phyloP scores from a whole-genome alignment of 257 asterid species.

The Solanum appendiculatum region DNA sequence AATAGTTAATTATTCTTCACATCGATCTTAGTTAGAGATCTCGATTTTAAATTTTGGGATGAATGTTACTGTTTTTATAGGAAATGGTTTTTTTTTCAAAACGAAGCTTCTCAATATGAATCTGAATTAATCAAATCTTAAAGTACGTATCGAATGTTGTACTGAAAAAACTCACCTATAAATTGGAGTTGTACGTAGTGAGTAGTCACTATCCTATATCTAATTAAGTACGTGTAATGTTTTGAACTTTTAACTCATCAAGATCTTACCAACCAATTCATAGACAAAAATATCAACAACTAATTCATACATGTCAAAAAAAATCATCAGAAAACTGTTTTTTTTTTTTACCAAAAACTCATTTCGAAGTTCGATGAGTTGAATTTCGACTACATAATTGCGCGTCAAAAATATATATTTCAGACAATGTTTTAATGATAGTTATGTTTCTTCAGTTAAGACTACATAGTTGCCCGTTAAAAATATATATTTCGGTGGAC shows the following conservation, averaged over 20 bases:
- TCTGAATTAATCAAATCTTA: accelerated
- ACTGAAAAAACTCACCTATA: neutral
- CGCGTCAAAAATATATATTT: too few species aligned
- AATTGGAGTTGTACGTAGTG: neutral
- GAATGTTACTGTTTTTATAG: neutral
- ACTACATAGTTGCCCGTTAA: too few species aligned
- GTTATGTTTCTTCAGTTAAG: too few species aligned
- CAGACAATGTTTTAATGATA: neutral
- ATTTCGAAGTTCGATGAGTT: neutral
- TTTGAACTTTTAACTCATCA: neutral
- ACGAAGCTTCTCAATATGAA: accelerated
- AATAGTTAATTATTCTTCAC: neutral
- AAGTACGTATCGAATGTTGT: neutral
- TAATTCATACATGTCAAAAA: neutral
- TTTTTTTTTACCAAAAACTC: neutral
- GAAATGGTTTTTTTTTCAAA: neutral
- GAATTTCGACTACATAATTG: neutral
- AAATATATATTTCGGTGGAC: too few species aligned
- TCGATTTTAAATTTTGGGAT: neutral
- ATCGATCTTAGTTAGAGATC: neutral
- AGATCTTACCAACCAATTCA: neutral
- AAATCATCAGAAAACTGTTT: neutral
- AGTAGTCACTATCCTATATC: neutral
- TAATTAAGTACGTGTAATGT: neutral
- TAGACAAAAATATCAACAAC: neutral